Conservation (phyloP, 345 rosid species). For the Adansonia digitata region DNA sequence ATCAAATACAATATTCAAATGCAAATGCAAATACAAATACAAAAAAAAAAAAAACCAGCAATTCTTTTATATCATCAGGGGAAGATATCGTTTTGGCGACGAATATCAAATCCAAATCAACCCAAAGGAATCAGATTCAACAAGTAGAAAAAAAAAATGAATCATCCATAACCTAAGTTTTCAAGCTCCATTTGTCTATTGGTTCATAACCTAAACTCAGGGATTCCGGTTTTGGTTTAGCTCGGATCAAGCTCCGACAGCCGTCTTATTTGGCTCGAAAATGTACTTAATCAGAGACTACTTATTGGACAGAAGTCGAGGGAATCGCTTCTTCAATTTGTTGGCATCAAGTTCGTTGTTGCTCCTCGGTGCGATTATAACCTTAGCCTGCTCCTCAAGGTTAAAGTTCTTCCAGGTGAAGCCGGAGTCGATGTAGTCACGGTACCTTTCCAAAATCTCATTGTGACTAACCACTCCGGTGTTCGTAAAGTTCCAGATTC, state of each 20-base stretch:
- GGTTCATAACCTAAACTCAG: constrained; percentile 28
- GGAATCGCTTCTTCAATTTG: constrained; percentile 76
- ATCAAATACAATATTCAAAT: neutral
- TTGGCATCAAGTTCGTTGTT: constrained; percentile 80
- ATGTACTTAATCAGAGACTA: constrained; percentile 74
- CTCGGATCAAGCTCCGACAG: constrained; percentile 31
- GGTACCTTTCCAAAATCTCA: constrained; percentile 82
- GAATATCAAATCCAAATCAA: constrained; percentile 10
- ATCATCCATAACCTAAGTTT: constrained; percentile 14
- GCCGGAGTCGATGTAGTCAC: constrained; percentile 51
- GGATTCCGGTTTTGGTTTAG: no score
- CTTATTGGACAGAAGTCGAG: constrained; percentile 71
- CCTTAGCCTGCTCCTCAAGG: constrained; percentile 87
- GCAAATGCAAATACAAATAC: no score
- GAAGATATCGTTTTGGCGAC: no score
- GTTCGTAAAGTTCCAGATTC: constrained; percentile 84
- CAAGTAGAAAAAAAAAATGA: constrained; percentile 11
- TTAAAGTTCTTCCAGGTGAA: constrained; percentile 87
- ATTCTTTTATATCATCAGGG: no score
- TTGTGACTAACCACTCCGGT: constrained; percentile 93
- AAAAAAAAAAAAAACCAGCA: no score
- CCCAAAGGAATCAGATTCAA: constrained; percentile 19
- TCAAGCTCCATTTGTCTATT: constrained; percentile 31
- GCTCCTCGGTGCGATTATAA: constrained; percentile 85
- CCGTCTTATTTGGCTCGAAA: constrained; percentile 74